phyloP scores from a whole-genome alignment of 768 basidiomycete species.

The Leccinum rimulosum region DNA sequence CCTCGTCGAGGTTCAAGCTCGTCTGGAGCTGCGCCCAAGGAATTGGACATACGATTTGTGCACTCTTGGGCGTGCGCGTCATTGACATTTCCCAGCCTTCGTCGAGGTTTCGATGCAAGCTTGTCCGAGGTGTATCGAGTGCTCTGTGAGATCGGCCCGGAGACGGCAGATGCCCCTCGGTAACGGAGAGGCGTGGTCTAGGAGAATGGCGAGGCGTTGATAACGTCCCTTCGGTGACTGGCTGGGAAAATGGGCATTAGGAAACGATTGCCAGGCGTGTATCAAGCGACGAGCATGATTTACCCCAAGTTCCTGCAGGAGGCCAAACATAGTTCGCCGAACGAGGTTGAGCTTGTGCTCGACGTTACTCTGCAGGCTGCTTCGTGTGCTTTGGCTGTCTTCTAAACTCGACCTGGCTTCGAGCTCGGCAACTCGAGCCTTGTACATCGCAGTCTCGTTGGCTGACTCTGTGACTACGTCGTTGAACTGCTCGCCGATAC shows the following conservation, averaged over 20 bases:
- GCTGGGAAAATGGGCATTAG: conserved; percentile 14
- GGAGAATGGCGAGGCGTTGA: conserved; percentile 14
- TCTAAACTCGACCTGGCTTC: conserved; percentile 30
- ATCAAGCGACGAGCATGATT: not conserved
- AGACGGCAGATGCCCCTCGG: conserved; percentile 4
- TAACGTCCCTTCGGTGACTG: conserved; percentile 17
- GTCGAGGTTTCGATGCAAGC: conserved; percentile 5
- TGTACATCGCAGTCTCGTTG: conserved; percentile 22
- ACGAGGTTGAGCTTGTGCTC: conserved; percentile 33
- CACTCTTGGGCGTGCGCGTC: conserved; percentile 36
- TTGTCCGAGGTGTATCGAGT: conserved; percentile 4
- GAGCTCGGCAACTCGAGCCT: conserved; percentile 36
- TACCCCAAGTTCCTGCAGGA: conserved; percentile 43
- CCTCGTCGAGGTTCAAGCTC: conserved; percentile 36
- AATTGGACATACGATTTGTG: conserved; percentile 32
- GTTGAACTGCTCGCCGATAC: conserved; percentile 33
- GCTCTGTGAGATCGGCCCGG: conserved; percentile 9
- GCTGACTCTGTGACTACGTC: conserved; percentile 17
- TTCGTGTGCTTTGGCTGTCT: conserved; percentile 27
- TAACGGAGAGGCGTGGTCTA: not conserved
- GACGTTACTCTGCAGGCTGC: conserved; percentile 34
- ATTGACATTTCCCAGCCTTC: conserved; percentile 43
- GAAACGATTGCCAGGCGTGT: not conserved
- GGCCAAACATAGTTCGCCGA: conserved; percentile 39
- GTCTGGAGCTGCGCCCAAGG: conserved; percentile 25